Evolutionary conservation across 257 asterid species (phyloP).

Genomic region (Plantago elongata): DNA sequence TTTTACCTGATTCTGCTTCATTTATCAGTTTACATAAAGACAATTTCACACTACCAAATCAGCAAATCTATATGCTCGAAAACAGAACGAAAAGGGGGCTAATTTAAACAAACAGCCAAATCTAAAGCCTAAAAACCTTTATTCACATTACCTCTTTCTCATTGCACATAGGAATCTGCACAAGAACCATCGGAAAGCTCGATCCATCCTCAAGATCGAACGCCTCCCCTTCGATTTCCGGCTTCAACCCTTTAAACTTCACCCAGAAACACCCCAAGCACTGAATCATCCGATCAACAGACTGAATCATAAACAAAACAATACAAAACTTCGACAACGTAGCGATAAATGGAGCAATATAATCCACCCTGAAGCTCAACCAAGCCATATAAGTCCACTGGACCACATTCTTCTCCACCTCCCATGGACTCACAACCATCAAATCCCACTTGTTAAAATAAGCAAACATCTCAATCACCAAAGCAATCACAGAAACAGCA

Average conservation of each 20-base stretch:
- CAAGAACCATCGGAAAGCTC: slow-evolving; percentile 77
- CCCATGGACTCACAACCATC: slow-evolving; percentile 60
- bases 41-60: too few relatives aligned
- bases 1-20: too few relatives aligned
- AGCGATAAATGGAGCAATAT: slow-evolving; percentile 57
- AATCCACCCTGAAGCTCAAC: slow-evolving; percentile 65
- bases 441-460: slow-evolving; percentile 68
- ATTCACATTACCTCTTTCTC: slow-evolving; percentile 68
- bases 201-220: slow-evolving; percentile 62
- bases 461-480: slow-evolving; percentile 58
- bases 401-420: slow-evolving; percentile 55
- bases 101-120: neutral
- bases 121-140: neutral
- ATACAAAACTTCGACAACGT: slow-evolving; percentile 65
- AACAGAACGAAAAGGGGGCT: too few relatives aligned
- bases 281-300: slow-evolving; percentile 60
- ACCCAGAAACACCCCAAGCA: slow-evolving; percentile 86
- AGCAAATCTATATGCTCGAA: too few relatives aligned
- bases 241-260: slow-evolving; percentile 56
- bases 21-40: too few relatives aligned
- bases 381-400: slow-evolving; percentile 71
- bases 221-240: slow-evolving; percentile 37
- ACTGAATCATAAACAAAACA: slow-evolving; percentile 77
- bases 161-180: slow-evolving; percentile 96
- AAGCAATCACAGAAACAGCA: slow-evolving; percentile 54